These are phyloP conservation scores for Fistulifera pelliculosa DNA, from an alignment of 108 stramenopile genomes.

Conservation along the genomic window DNA sequence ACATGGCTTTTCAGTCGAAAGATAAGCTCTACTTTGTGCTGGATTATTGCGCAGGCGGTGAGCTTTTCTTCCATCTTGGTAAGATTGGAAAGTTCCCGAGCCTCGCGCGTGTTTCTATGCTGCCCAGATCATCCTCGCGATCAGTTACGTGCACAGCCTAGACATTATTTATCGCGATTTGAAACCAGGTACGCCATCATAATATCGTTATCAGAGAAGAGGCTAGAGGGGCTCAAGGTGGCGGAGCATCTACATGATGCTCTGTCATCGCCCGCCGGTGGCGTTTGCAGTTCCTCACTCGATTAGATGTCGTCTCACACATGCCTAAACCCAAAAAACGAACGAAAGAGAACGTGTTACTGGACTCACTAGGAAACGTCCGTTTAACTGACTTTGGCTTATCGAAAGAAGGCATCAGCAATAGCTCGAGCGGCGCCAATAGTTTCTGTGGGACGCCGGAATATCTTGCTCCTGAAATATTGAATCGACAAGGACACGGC, in stretches of 20 bases:
- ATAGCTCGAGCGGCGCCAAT: slow-evolving; percentile 85
- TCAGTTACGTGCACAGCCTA: slow-evolving; percentile 91
- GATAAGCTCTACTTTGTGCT: slow-evolving; percentile 96
- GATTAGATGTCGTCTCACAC: no score
- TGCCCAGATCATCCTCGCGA: slow-evolving; percentile 92
- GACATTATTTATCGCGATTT: slow-evolving; percentile 97
- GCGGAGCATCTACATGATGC: no score
- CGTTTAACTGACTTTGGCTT: slow-evolving; percentile 97
- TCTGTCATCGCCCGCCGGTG: no score
- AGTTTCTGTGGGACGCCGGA: slow-evolving; percentile 99
- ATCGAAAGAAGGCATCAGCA: slow-evolving; percentile 92
- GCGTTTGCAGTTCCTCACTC: no score
- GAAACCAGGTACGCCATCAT: slow-evolving; percentile 35
- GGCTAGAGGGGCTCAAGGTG: no score
- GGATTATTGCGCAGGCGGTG: slow-evolving; percentile 97
- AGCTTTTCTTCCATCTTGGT: slow-evolving; percentile 95
- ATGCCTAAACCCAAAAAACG: no score
- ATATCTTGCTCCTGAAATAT: slow-evolving; percentile 98
- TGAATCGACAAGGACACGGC: slow-evolving; percentile 88
- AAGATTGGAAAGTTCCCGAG: slow-evolving; percentile 92
- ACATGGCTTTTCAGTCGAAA: slow-evolving; percentile 97
- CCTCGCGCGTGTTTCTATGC: slow-evolving; percentile 91
- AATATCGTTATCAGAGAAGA: no score
- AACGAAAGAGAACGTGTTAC: slow-evolving; percentile 89
- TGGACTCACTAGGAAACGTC: slow-evolving; percentile 91